Evolutionary conservation across 2,329 filamentous ascomycete genomes (phyloP).

Genomic region (Cytospora mali): DNA sequence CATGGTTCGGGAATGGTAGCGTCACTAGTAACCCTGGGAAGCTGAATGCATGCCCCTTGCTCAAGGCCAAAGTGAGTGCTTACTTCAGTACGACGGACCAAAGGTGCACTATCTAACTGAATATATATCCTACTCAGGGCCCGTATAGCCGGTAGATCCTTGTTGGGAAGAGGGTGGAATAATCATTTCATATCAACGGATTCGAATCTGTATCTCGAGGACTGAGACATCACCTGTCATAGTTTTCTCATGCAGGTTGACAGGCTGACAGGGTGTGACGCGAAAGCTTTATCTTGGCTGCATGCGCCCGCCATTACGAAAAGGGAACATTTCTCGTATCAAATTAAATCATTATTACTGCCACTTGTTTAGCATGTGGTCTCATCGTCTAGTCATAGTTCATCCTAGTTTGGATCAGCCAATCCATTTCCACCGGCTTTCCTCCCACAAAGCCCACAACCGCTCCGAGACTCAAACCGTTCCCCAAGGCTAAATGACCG

Average conservation of each 20-base stretch:
- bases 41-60: background rate
- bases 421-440: slow-evolving; percentile 2
- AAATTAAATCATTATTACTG: background rate
- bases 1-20: background rate
- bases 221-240: background rate
- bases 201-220: background rate
- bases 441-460: background rate
- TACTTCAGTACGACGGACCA: too few relatives aligned
- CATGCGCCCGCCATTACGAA: background rate
- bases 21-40: background rate
- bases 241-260: background rate
- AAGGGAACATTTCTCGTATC: background rate
- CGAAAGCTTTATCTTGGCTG: background rate
- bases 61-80: too few relatives aligned
- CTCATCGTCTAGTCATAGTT: background rate
- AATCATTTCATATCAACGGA: background rate
- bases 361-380: background rate
- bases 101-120: background rate
- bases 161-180: too few relatives aligned
- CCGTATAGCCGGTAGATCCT: too few relatives aligned
- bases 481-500: too few relatives aligned
- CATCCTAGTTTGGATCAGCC: background rate
- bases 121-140: background rate
- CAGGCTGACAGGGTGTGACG: background rate
- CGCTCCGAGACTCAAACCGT: background rate